Evolutionary conservation across 352 stramenopile genomes (phyloP), one percentile per base, ranked within the genome.

Genomic region (Phytophthora pluvialis): DNA sequence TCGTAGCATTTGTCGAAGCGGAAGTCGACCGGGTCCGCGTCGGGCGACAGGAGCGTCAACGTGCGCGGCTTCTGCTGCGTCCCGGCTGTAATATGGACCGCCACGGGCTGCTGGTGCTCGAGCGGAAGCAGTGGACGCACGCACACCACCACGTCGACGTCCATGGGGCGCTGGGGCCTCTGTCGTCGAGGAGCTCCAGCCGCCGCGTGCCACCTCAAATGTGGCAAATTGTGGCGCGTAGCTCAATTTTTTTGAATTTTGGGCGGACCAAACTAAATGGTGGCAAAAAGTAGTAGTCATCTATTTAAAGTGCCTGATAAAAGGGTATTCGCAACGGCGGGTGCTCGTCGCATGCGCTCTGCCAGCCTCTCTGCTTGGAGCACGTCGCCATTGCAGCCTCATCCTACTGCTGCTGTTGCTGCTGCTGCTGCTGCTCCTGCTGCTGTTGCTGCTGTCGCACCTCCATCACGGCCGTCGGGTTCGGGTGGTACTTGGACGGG

Each of bases 381-480:
- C 59, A 54, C 33, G 29, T 26, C 46, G 54, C 53, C 49, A 51
- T 62, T 75, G 67, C 62, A 50, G 51, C 61, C 50, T 73, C 42
- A 70, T 73, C 64, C 64, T 77, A 71, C 64, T 73, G 67, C 49
- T 73, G 53, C 28, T 73, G 26, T 45, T 65, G 42, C 35, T 75
- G 29, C 43, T 65, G 42, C 35, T 75, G 29, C 43, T 63, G 40
- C 31, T 59, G 49, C 36, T 76, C 59, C 40, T 81, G 57, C 56
- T 77, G 38, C 40, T 78, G 43, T 54, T 70, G 74, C 58, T 80
- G 70, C 61, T 83, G 70, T 66, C 71, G 70, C 26, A 78, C 60
- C 55, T 89, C 74, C 78, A 86, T 85, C 52, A 89, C 80, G 11
- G 80, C 80, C 18, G 73, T 60, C 29, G 80, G 80, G 64, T 89